A percentile compares a stretch with the other conserved stretches of the same genome.
Evolutionary conservation across 331 rosid genomes (phyloP).

Genomic region (Cydonia oblonga): DNA sequence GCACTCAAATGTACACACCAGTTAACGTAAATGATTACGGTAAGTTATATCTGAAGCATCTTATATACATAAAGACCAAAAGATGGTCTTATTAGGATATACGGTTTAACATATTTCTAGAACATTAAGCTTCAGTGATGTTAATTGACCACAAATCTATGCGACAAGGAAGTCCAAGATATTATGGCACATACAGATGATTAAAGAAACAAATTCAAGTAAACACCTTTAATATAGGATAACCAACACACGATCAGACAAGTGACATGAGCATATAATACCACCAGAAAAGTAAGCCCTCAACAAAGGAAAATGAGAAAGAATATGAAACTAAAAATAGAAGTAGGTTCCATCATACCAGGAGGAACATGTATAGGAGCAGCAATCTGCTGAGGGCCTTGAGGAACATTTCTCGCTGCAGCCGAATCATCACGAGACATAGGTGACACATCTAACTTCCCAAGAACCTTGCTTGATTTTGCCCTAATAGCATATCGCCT

Average conservation of each 20-base stretch:
- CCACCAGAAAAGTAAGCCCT: not conserved
- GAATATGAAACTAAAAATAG: not conserved
- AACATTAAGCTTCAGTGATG: not conserved
- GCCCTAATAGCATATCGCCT: conserved; percentile 92
- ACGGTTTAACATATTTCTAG: not conserved
- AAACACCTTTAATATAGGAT: conserved; percentile 1
- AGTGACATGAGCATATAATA: not conserved
- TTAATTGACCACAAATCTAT: not conserved
- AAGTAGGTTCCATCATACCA: conserved; percentile 36
- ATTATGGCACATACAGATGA: not conserved
- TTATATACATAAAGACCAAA: not conserved
- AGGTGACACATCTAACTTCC: conserved; percentile 74
- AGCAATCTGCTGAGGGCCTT: conserved; percentile 55
- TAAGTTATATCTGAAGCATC: not conserved
- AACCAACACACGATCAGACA: conserved; percentile 1
- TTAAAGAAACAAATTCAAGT: conserved; percentile 1
- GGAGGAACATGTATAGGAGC: conserved; percentile 53
- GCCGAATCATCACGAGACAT: conserved; percentile 59
- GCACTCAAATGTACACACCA: not conserved
- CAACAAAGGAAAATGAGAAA: conserved; percentile 4
- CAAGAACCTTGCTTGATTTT: conserved; percentile 70
- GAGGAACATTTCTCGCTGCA: conserved; percentile 54
- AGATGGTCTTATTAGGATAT: not conserved
- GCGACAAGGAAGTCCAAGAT: not conserved
- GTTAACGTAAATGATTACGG: not conserved